Conservation (phyloP, 2,329 filamentous ascomycete genomes). For the Microsporum audouinii region DNA sequence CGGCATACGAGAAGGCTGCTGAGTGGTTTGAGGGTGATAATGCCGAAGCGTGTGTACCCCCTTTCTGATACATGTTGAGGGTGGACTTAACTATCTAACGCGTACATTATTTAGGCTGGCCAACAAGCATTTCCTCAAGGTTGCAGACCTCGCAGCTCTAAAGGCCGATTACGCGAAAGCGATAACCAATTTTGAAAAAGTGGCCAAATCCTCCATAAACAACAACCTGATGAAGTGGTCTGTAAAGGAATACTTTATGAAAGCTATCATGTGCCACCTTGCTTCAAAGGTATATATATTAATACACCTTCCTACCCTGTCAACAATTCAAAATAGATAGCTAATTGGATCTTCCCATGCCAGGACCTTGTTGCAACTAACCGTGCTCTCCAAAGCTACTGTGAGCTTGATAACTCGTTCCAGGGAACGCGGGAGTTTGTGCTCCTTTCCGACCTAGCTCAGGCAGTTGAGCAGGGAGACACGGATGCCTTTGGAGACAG, state of each 20-base stretch:
- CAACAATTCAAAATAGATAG: not conserved
- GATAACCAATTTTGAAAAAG: conserved; percentile 71
- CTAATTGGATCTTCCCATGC: not conserved
- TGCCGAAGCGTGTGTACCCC: conserved; percentile 57
- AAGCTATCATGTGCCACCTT: conserved; percentile 84
- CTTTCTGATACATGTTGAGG: not conserved
- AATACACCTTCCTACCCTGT: not conserved
- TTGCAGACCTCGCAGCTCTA: conserved; percentile 73
- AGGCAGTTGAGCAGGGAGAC: conserved; percentile 64
- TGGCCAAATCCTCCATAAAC: conserved; percentile 63
- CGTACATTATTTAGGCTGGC: conserved; percentile 49
- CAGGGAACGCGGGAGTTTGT: conserved; percentile 66
- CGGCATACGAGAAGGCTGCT: conserved; percentile 74
- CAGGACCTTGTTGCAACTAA: conserved; percentile 66
- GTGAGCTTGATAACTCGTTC: conserved; percentile 68
- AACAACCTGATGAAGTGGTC: conserved; percentile 91
- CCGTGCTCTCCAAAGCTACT: conserved; percentile 70
- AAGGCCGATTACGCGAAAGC: conserved; percentile 75
- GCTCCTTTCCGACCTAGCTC: conserved; percentile 64
- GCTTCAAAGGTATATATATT: conserved; percentile 40
- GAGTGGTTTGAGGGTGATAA: conserved; percentile 84
- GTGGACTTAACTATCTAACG: not conserved
- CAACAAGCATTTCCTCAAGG: conserved; percentile 89
- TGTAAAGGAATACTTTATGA: conserved; percentile 92
- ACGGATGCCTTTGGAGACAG: conserved; percentile 77